phyloP scores from a whole-genome alignment of 805 yeast species.

The Cephaloascus albidus region DNA sequence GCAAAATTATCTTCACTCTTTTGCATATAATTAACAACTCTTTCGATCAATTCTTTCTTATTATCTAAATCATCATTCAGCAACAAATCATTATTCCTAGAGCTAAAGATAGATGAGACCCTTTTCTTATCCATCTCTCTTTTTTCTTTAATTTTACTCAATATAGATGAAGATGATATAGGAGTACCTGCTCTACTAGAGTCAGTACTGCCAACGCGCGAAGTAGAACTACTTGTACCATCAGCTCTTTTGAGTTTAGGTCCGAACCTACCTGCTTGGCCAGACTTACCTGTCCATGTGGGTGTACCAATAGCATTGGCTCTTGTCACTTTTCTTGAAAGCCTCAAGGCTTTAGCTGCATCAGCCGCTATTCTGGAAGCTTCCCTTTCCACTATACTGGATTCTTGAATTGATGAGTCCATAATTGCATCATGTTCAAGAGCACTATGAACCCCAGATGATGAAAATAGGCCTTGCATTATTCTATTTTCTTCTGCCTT shows the following conservation, averaged over 20 bases:
- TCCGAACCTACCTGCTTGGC: slow-evolving; percentile 61
- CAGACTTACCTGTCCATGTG: slow-evolving; percentile 94
- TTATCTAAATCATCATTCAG: slow-evolving; percentile 7
- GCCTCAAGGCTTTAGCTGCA: slow-evolving; percentile 52
- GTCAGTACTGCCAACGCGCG: too few relatives aligned
- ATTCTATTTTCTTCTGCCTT: slow-evolving; percentile 51
- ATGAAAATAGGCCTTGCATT: slow-evolving; percentile 68
- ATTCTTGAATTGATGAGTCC: slow-evolving; percentile 43
- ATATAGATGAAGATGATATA: slow-evolving; percentile 38
- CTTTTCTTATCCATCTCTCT: slow-evolving; percentile 19
- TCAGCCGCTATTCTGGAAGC: slow-evolving; percentile 52
- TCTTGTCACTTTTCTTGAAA: slow-evolving; percentile 47
- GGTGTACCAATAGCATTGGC: slow-evolving; percentile 62
- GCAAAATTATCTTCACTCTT: slow-evolving; percentile 28
- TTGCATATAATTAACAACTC: slow-evolving; percentile 29
- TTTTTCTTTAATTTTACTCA: slow-evolving; percentile 36
- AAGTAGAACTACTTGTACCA: neutral
- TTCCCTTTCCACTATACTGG: slow-evolving; percentile 48
- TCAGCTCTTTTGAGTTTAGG: slow-evolving; percentile 5
- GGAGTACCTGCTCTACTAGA: slow-evolving; percentile 1
- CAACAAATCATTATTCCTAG: slow-evolving; percentile 16
- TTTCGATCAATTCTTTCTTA: slow-evolving; percentile 15
- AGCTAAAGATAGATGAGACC: slow-evolving; percentile 8
- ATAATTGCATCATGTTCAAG: slow-evolving; percentile 74
- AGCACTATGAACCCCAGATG: slow-evolving; percentile 64